Base-by-base conservation (phyloP, 2,329 filamentous ascomycete species). In the Dichotomopilus funicola region DNA sequence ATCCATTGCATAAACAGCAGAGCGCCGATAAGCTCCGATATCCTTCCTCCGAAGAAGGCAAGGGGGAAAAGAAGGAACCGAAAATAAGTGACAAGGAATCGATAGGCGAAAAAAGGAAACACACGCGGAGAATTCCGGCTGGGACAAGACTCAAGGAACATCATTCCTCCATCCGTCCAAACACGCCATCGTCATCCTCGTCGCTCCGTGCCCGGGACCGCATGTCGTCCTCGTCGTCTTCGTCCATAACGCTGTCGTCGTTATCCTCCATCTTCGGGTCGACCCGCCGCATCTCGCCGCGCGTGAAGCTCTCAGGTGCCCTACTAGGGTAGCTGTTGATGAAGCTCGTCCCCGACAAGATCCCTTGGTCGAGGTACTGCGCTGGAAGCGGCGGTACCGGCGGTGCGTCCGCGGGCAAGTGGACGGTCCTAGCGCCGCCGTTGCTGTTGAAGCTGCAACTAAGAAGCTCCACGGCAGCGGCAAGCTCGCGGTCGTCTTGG, bases 121-220 rank as follows among this genome's bases (percentile, higher is more conserved):
- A 27, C 19, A 27, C 19, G 19, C 19, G 19, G 19, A 27, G 2
- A 27, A 27, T 27, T 27, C 19, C 19, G 19, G 19, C 19, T 27
- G 19, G 19, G 36, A 37, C 19, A 7, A 11, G 12, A 34, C 33
- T 44, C 3, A 36, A 33, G 27, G 19, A 36, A 33, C 27, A 46
- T 74, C 78, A 94, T 72, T 95, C 90, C 73, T 99, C 94, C 92
- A 97, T 97, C 63, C 84, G 83, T 55, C 91, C 91, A 76, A 99
- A 99, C 65, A 97, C 88, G 67, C 91, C 91, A 62, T 96, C 91
- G 63, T 97, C 92, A 60, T 95, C 91, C 64, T 96, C 91, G 64
- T 95, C 89, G 70, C 85, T 87, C 59, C 87, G 81, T 50, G 81
- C 81, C 54, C 82, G 79, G 49, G 77, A 80, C 54, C 74, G 78